Base-by-base conservation (phyloP, 2,329 filamentous ascomycete genomes). In the Scolecobasidium constrictum region DNA sequence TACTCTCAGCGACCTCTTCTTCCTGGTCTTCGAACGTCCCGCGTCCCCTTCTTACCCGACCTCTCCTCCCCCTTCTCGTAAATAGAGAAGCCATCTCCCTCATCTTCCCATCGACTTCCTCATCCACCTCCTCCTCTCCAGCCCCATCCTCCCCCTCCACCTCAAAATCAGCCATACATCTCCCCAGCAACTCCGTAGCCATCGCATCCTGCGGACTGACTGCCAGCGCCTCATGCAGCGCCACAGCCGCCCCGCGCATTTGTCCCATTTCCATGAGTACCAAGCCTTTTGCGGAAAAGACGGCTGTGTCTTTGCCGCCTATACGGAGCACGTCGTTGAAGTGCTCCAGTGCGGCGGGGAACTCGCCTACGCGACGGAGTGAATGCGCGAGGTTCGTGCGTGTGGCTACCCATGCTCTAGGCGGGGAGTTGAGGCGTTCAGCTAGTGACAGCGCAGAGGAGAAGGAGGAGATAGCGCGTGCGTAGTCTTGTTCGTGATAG, bases 351-450 rank as follows among this genome's bases (percentile, higher is more conserved):
- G 90, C 83, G 42, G 83, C 77, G 21, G 80, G 72, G 50, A 81
- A 78, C 44, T 77, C 70, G 1, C 79, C 73, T 43, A 83, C 64
- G 15, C 86, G 79, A 42, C 92, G 78, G 48, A 87, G 81, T 0
- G 90, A 83, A 57, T 98, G 92, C 1, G 81, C 93, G 13, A 98
- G 72, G 53, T 98, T 98, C 3, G 85, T 85, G 31, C 87, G 77
- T 0, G 84, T 88, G 2, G 86, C 77, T 3, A 94, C 67, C 80
- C 85, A 93, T 1, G 90, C 84, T 38, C 78, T 75, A 0, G 85
- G 78, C 48, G 94, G 86, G 43, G 85, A 83, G 48, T 86, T 81
- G 48, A 93, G 86, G 28, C 90, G 81, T 3, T 79, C 74, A 2
- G 87, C 84, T 42, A 94, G 77, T 38, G 73, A 68, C 15, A 98